Evolutionary conservation across 345 rosid species (phyloP).

Genomic region (Carallia pectinifolia): DNA sequence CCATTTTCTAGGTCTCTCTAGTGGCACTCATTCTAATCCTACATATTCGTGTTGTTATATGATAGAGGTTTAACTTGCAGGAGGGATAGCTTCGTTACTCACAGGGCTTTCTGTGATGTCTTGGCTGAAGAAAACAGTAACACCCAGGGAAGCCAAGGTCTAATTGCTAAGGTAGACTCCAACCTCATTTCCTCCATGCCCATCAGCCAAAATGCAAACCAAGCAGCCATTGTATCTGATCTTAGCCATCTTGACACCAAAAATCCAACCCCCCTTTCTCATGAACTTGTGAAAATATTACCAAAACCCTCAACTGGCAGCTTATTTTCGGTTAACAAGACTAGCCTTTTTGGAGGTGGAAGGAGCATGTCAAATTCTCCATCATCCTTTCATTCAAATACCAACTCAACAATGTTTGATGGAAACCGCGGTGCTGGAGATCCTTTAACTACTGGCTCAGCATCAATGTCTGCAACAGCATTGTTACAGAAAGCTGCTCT

Average conservation of each 20-base stretch:
- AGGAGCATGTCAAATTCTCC: constrained; percentile 7
- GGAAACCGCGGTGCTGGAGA: constrained; percentile 7
- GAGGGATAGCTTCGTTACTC: constrained; percentile 65
- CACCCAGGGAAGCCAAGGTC: constrained; percentile 16
- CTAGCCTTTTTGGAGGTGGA: constrained; percentile 15
- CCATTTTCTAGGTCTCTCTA: too few species aligned
- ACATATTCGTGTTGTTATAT: too few species aligned
- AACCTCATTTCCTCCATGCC: constrained; percentile 21
- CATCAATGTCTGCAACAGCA: constrained; percentile 55
- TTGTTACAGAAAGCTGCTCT: constrained; percentile 56
- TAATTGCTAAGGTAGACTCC: constrained; percentile 9
- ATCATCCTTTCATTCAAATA: constrained; percentile 26
- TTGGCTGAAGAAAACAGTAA: constrained; percentile 47
- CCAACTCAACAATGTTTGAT: constrained; percentile 24
- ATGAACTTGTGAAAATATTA: constrained; percentile 19
- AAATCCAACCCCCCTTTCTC: constrained; percentile 18
- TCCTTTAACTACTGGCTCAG: constrained; percentile 6
- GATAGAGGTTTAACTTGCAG: constrained; percentile 29
- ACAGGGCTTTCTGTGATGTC: constrained; percentile 72
- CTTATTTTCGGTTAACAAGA: constrained; percentile 13
- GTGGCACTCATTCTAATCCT: too few species aligned
- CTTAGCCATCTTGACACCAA: constrained; percentile 14
- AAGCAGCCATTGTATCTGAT: constrained; percentile 16
- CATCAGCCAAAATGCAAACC: constrained; percentile 15
- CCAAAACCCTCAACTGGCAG: constrained; percentile 19